phyloP scores from a whole-genome alignment of 2,329 filamentous ascomycete species.

The Aspergillus fischeri region DNA sequence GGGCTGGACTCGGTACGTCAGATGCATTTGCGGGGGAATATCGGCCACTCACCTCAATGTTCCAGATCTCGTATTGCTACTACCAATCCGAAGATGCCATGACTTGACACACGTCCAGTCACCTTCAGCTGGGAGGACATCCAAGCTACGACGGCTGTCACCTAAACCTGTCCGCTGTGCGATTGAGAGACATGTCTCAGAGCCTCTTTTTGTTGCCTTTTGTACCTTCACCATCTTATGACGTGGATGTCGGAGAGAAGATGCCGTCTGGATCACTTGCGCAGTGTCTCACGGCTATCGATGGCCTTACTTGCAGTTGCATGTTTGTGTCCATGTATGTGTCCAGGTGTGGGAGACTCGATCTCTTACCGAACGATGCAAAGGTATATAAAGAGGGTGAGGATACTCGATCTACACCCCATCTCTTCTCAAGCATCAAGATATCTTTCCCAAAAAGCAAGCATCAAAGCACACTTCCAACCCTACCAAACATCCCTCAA shows the following conservation, averaged over 20 bases:
- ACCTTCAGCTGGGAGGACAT: background rate
- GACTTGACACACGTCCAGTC: background rate
- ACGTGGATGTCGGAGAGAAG: background rate
- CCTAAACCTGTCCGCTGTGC: background rate
- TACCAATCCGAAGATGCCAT: constrained; percentile 5
- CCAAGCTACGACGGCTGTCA: background rate
- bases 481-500: background rate
- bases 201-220: background rate
- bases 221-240: background rate
- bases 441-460: background rate
- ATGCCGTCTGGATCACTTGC: background rate
- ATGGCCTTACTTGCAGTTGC: background rate
- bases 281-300: background rate
- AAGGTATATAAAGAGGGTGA: constrained; percentile 1
- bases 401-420: background rate
- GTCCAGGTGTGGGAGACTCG: background rate
- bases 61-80: constrained; percentile 25
- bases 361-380: background rate
- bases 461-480: background rate
- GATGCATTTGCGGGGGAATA: background rate
- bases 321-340: background rate
- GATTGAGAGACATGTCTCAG: background rate
- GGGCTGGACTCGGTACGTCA: background rate
- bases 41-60: constrained; percentile 10
- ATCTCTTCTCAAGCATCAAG: background rate